These are phyloP conservation scores for Plenodomus lindquistii DNA, from an alignment of 2,329 filamentous ascomycete species.

Conservation along the genomic window DNA sequence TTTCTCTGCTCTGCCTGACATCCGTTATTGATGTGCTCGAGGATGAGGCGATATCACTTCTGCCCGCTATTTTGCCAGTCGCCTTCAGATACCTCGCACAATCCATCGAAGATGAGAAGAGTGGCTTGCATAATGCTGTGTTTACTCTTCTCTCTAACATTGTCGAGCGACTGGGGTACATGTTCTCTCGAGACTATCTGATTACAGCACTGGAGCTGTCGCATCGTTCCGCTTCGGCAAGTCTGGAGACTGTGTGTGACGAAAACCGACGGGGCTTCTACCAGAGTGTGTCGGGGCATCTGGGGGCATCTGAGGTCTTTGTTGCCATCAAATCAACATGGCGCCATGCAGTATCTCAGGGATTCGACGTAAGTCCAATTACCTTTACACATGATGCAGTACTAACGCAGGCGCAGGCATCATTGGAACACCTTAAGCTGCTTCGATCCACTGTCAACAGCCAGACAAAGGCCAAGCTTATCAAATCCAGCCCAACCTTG, in stretches of 20 bases:
- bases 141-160: slow-evolving; percentile 80
- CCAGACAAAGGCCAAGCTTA: slow-evolving; percentile 76
- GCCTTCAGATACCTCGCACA: slow-evolving; percentile 71
- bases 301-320: slow-evolving; percentile 78
- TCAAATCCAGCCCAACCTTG: slow-evolving; percentile 73
- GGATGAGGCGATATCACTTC: slow-evolving; percentile 80
- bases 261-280: slow-evolving; percentile 71
- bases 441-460: slow-evolving; percentile 74
- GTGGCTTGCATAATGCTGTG: slow-evolving; percentile 76
- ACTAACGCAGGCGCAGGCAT: slow-evolving; percentile 13
- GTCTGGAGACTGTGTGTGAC: slow-evolving; percentile 64
- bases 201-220: slow-evolving; percentile 73
- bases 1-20: slow-evolving; percentile 86
- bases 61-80: slow-evolving; percentile 75
- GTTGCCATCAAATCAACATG: slow-evolving; percentile 74
- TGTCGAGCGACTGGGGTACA: slow-evolving; percentile 83
- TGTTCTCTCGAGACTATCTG: slow-evolving; percentile 77
- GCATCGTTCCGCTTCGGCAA: slow-evolving; percentile 68
- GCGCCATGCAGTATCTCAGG: slow-evolving; percentile 63
- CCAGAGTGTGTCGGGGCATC: slow-evolving; percentile 72
- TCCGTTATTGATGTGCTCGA: slow-evolving; percentile 87
- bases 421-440: slow-evolving; percentile 70
- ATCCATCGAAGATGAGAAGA: slow-evolving; percentile 60
- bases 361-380: slow-evolving; percentile 61
- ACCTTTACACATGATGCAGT: background rate